Conservation (phyloP, 1,139 yeast genomes). For the Yamadazyma dushanensis region DNA sequence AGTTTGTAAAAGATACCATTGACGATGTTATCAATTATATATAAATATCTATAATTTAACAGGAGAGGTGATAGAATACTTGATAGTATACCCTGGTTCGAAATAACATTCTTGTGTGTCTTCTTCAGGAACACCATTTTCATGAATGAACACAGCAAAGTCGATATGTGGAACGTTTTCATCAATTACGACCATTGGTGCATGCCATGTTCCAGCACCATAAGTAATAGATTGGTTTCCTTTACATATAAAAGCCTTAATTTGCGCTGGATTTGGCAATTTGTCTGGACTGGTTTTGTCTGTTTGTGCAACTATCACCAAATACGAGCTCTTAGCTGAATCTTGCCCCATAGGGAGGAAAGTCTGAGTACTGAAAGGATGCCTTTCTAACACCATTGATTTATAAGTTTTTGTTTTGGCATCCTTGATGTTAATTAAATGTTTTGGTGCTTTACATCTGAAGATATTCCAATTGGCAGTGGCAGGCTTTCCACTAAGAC, state of each 20-base stretch:
- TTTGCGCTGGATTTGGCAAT: slow-evolving; percentile 59
- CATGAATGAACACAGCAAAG: slow-evolving; percentile 84
- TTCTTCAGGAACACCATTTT: slow-evolving; percentile 74
- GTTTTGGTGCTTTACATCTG: slow-evolving; percentile 74
- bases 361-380: slow-evolving; percentile 88
- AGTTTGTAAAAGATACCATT: slow-evolving; percentile 34
- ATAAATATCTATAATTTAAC: slow-evolving; percentile 20
- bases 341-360: slow-evolving; percentile 84
- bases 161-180: slow-evolving; percentile 56
- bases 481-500: slow-evolving; percentile 47
- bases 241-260: slow-evolving; percentile 69
- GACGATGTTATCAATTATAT: slow-evolving; percentile 41
- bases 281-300: slow-evolving; percentile 32
- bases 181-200: slow-evolving; percentile 85
- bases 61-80: slow-evolving; percentile 21
- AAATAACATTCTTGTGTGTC: slow-evolving; percentile 82
- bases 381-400: slow-evolving; percentile 80
- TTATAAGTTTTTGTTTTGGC: slow-evolving; percentile 38
- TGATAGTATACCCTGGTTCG: slow-evolving; percentile 56
- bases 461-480: slow-evolving; percentile 81
- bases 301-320: slow-evolving; percentile 78
- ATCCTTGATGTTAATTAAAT: slow-evolving; percentile 39
- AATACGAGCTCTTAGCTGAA: slow-evolving; percentile 50
- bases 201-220: slow-evolving; percentile 73
- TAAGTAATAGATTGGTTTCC: slow-evolving; percentile 92